Evolutionary conservation across 495 filamentous ascomycete species (phyloP).

Genomic region (Neurospora sp.): DNA sequence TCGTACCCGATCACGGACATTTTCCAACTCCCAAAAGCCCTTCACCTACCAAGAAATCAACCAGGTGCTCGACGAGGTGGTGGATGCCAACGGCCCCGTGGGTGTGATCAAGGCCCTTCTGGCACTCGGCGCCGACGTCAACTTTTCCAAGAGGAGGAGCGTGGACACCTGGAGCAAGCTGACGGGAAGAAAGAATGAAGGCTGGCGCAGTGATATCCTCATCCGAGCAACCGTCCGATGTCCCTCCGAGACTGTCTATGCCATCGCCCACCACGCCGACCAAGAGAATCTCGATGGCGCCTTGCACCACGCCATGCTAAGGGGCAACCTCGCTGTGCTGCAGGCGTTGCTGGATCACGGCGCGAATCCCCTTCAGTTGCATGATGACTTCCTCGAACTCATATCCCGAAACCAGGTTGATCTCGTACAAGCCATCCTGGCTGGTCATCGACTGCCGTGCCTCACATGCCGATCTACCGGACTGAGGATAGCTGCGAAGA

Average conservation of each 20-base stretch:
- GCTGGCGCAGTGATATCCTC: slow-evolving; percentile 18
- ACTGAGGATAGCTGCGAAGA: slow-evolving; percentile 20
- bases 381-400: slow-evolving; percentile 22
- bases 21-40: slow-evolving; percentile 2
- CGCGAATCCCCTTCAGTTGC: slow-evolving; percentile 16
- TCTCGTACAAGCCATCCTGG: slow-evolving; percentile 14
- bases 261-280: slow-evolving; percentile 20
- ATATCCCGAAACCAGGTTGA: slow-evolving; percentile 13
- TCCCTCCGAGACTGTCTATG: slow-evolving; percentile 16
- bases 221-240: slow-evolving; percentile 17
- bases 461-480: slow-evolving; percentile 21
- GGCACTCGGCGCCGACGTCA: slow-evolving; percentile 22
- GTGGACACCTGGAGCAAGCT: slow-evolving; percentile 14
- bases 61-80: slow-evolving; percentile 17
- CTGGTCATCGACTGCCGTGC: slow-evolving; percentile 20
- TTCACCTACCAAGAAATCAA: slow-evolving; percentile 22
- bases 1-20: not conserved
- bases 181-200: slow-evolving; percentile 6
- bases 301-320: slow-evolving; percentile 18
- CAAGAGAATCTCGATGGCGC: slow-evolving; percentile 22
- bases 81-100: slow-evolving; percentile 17
- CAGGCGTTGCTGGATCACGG: slow-evolving; percentile 19
- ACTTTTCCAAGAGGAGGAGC: slow-evolving; percentile 16
- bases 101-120: slow-evolving; percentile 20
- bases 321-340: slow-evolving; percentile 16